phyloP scores from a whole-genome alignment of 805 yeast genomes.

The Kuraishia ogatae region DNA sequence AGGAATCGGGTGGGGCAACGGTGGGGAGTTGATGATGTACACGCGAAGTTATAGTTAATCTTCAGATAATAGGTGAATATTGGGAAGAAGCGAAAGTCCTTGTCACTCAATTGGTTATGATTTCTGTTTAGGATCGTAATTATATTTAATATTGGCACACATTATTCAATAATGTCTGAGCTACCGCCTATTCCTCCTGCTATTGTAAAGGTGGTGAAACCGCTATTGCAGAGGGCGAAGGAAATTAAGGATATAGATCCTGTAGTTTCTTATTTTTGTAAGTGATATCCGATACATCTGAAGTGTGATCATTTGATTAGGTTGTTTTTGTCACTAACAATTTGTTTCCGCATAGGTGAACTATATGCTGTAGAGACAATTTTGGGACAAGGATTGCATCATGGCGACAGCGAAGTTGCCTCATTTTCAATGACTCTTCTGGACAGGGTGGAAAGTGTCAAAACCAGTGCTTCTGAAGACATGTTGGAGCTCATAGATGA shows the following conservation, averaged over 20 bases:
- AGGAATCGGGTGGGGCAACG: too few relatives aligned
- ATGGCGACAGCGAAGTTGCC: constrained; percentile 45
- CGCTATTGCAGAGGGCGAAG: constrained; percentile 42
- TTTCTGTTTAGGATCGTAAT: too few relatives aligned
- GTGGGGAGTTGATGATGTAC: too few relatives aligned
- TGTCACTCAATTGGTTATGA: too few relatives aligned
- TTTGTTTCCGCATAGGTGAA: constrained; percentile 11
- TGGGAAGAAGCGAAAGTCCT: too few relatives aligned
- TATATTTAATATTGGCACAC: not conserved
- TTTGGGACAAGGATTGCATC: constrained; percentile 51
- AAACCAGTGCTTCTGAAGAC: constrained; percentile 27
- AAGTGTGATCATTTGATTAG: too few relatives aligned
- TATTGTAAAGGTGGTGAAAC: constrained; percentile 28
- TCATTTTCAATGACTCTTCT: constrained; percentile 50
- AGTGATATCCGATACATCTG: constrained; percentile 14
- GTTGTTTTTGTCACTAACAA: not conserved
- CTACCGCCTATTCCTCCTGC: constrained; percentile 17
- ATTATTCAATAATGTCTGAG: not conserved
- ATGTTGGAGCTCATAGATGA: constrained; percentile 45
- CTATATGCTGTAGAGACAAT: constrained; percentile 70
- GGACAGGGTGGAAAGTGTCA: constrained; percentile 60
- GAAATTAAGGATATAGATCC: constrained; percentile 58
- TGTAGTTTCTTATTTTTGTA: constrained; percentile 64
- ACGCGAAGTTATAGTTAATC: too few relatives aligned
- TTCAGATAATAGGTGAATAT: too few relatives aligned